Percentiles rank a stretch among this genome's conserved stretches.
Evolutionary conservation across 805 yeast species (phyloP).

Genomic region (Barnettozyma pratensis): DNA sequence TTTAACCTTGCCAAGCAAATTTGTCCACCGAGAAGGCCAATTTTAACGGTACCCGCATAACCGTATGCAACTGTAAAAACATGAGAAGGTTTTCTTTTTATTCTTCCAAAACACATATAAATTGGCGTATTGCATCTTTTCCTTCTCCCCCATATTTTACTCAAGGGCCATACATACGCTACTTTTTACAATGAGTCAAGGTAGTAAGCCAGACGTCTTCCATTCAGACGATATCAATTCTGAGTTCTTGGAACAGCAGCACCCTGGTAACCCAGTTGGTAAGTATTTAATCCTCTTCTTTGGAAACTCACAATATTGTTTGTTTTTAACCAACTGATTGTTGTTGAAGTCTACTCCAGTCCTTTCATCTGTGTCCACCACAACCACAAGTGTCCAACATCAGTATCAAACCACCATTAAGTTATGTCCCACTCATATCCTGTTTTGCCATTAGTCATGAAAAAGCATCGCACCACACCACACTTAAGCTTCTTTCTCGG

Average conservation of each 20-base stretch:
- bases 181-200: slow-evolving; percentile 19
- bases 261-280: slow-evolving; percentile 25
- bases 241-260: slow-evolving; percentile 20
- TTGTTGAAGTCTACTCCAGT: too few relatives aligned
- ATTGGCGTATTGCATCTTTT: too few relatives aligned
- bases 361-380: too few relatives aligned
- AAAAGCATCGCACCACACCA: background rate
- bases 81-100: too few relatives aligned
- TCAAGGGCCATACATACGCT: slow-evolving; percentile 1
- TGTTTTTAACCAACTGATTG: too few relatives aligned
- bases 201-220: slow-evolving; percentile 26
- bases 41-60: too few relatives aligned
- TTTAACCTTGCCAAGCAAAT: too few relatives aligned
- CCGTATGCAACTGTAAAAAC: too few relatives aligned
- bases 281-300: slow-evolving; percentile 10
- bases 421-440: background rate
- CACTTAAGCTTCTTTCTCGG: background rate
- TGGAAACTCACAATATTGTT: too few relatives aligned
- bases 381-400: too few relatives aligned
- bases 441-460: background rate
- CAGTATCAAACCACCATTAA: too few relatives aligned
- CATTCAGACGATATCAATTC: slow-evolving; percentile 27
- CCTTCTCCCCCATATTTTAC: background rate
- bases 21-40: too few relatives aligned
- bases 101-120: background rate